Base-by-base conservation (phyloP, 176 grass and related monocot species). In the Aechmea fasciata region DNA sequence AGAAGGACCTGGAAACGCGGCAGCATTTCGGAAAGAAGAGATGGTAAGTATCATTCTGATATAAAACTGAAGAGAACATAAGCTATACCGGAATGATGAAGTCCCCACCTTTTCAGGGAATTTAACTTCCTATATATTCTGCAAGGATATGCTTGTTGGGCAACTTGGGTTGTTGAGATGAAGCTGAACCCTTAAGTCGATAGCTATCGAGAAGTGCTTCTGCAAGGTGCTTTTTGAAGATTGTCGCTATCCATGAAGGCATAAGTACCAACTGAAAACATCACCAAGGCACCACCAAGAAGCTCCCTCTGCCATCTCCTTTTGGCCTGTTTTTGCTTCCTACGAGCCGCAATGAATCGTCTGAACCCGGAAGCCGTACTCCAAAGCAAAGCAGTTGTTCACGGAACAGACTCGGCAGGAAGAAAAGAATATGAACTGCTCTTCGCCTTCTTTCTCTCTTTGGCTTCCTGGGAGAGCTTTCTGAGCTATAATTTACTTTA, bases 401-500 rank as follows among this genome's bases (percentile, higher is more conserved):
- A 72, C 50, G 57, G 69, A 69, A 75, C 63, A 83, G 73, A 26
- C 81, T 67, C 81, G 55, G 64, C 22, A 50, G 68, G 72, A 96
- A 96, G 92, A 57, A 92, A 96, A 81, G 88, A 82, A 96, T 89
- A 87, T 59, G 14, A 74, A 14, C 50, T 25, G 25, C 59, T 25
- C 17, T 59, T 74, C 24, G 17, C 53, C 73, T 67, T 61, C 23
- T 47, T 50, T 69, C 50, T 54, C 65, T 76, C 63, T 91, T 77
- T 70, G 63, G 49, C 69, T 81, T 72, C 11, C 77, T 55, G 57
- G 3, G 66, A 73, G 72, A 82, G 72, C 13, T 74, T 80, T 66
- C 24, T 22, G 41, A 64, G 74, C 64, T 63, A 26, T 26, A 49
- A 66, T 53, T 68, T 48, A 10, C 25, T 3, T 48, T 29, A 62